A percentile compares a stretch with the other conserved stretches of the same genome.
Conservation (phyloP, 2,329 filamentous ascomycete species). For the Raffaelea arxii region DNA sequence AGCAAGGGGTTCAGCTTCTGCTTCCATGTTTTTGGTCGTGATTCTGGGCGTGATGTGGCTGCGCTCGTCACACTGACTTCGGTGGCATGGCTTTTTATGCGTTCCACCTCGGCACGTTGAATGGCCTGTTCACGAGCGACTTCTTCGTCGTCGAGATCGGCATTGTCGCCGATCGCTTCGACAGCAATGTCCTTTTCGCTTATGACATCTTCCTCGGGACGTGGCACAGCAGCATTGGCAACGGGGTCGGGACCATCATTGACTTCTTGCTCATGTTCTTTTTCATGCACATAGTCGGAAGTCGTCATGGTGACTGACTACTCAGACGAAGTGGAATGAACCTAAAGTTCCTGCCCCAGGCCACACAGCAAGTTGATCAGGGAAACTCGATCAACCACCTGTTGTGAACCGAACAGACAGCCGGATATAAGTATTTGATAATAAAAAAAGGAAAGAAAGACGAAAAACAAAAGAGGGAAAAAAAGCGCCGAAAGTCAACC, state of each 20-base stretch:
- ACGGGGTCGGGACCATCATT: conserved; percentile 12
- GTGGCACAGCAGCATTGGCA: conserved; percentile 2
- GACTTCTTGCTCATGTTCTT: conserved; percentile 12
- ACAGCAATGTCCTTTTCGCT: conserved; percentile 12
- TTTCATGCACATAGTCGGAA: conserved; percentile 9
- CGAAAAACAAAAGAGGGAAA: neutral
- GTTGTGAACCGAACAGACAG: no score
- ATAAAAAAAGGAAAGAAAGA: neutral
- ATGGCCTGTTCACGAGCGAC: conserved; percentile 12
- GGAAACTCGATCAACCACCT: no score
- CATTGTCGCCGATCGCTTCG: conserved; percentile 27
- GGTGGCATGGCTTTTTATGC: conserved; percentile 43
- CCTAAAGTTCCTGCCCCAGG: no score
- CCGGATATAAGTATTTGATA: no score
- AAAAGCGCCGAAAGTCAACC: no score
- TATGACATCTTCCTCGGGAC: conserved; percentile 9
- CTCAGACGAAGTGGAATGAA: neutral
- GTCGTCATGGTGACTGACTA: conserved; percentile 2
- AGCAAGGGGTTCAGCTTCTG: conserved; percentile 50
- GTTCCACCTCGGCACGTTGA: conserved; percentile 20
- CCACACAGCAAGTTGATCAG: no score
- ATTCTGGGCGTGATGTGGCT: conserved; percentile 1
- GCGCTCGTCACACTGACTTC: conserved; percentile 37
- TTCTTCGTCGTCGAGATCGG: conserved; percentile 10
- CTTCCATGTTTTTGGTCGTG: conserved; percentile 47